Base-by-base conservation (phyloP, 2,329 filamentous ascomycete species). In the Lachnellula suecica region DNA sequence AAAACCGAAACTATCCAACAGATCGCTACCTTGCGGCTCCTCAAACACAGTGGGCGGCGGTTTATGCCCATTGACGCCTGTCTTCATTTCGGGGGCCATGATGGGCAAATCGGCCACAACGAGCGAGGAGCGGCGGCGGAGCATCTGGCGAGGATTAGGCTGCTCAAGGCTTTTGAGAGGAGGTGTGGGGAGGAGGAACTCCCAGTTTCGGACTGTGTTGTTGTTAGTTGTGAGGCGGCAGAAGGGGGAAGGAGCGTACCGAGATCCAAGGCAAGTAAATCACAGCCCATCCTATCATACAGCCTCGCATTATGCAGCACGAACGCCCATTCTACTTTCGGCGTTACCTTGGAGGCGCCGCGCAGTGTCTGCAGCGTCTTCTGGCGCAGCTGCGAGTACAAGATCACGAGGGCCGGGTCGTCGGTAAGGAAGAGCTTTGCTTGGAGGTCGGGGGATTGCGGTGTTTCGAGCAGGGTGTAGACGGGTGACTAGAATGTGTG, bases 1-100 rank as follows among this genome's bases (percentile, higher is more conserved):
- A 67, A 97, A 94, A 1, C 93, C 93, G 79, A 97, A 97, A 68
- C 83, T 92, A 75, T 97, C 93, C 63, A 97, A 76, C 66, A 99
- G 72, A 53, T 90, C 93, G 68, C 83, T 90, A 24, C 89, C 81
- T 72, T 96, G 91, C n/a, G 94, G 94, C 70, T 99, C 94, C 63
- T 95, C 81, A 68, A 97, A 97, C 57, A 87, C 84, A 19, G 87
- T 91, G 1, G 91, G 84, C 15, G 85, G 79, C 13, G 81, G 78
- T 63, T 86, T 80, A 23, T 71, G 63, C 55, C 68, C 71, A 67
- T 62, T 70, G 62, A 51, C 66, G 70, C 65, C 74, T 43, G 66
- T 72, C 65, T 68, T 75, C 65, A 72, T 71, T 27, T 76, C 73
- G 4, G 70, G 62, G 22, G 74, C 71, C 45, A 75, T 61, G 31